phyloP scores from a whole-genome alignment of 345 rosid species.

The Pistacia integerrima region DNA sequence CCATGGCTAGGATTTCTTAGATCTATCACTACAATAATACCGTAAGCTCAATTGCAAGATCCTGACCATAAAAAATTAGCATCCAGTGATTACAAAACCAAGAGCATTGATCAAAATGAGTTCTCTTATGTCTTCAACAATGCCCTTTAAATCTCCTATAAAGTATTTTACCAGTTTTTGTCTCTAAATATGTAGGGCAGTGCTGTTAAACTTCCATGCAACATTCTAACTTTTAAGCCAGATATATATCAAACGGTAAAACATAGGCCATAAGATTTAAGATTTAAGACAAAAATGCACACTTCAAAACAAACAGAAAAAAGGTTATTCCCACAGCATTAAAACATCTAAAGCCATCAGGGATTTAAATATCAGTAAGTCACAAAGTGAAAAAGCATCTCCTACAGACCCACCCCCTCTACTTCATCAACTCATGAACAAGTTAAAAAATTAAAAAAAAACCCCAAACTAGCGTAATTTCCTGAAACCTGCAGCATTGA shows the following conservation, averaged over 20 bases:
- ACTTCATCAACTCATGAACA: neutral
- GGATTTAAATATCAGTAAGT: neutral
- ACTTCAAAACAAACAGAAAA: neutral
- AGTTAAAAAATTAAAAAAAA: neutral
- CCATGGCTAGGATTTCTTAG: too few relatives aligned
- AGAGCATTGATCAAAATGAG: too few relatives aligned
- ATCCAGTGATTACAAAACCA: too few relatives aligned
- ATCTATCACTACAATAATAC: too few relatives aligned
- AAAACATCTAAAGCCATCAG: neutral
- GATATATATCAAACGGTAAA: neutral
- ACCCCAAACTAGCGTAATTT: neutral
- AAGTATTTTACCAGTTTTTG: neutral
- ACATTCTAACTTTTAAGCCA: neutral
- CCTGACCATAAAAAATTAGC: neutral
- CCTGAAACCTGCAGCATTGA: neutral
- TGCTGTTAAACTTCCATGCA: neutral
- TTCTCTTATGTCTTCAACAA: too few relatives aligned
- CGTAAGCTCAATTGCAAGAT: neutral
- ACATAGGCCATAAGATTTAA: neutral
- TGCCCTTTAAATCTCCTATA: too few relatives aligned
- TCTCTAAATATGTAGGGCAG: neutral
- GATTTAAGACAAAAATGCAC: neutral
- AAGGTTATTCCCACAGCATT: neutral
- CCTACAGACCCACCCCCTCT: neutral
- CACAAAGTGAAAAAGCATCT: neutral